Evolutionary conservation across 331 rosid species (phyloP).

Genomic region (Spiraea crenata): DNA sequence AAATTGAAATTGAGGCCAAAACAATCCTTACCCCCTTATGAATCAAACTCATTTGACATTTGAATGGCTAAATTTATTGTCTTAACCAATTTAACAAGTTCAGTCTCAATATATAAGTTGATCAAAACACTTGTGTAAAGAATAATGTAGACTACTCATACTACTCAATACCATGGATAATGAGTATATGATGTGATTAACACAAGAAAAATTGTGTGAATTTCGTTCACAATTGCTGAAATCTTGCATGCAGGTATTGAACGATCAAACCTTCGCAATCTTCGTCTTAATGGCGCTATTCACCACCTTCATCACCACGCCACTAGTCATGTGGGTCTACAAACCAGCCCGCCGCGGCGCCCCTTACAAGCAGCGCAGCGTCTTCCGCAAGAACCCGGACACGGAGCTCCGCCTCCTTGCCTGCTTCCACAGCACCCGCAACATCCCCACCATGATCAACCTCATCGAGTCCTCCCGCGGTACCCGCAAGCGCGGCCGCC

Average conservation of each 20-base stretch:
- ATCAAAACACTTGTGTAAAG: no score
- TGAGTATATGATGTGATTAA: no score
- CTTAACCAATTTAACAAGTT: no score
- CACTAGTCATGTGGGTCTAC: constrained; percentile 58
- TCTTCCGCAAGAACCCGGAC: constrained; percentile 41
- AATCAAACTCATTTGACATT: no score
- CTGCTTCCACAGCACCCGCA: constrained; percentile 68
- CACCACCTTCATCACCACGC: constrained; percentile 84
- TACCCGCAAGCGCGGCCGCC: constrained; percentile 47
- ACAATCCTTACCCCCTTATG: no score
- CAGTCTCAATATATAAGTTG: no score
- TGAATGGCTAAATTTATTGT: no score
- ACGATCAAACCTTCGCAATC: constrained; percentile 79
- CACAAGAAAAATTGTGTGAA: no score
- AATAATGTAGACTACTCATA: no score
- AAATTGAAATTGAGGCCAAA: no score
- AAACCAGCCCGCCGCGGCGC: constrained; percentile 66
- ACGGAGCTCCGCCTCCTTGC: constrained; percentile 60
- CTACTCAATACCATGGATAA: no score
- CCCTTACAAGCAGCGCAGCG: constrained; percentile 52
- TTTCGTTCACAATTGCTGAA: no score
- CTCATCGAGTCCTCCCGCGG: constrained; percentile 68
- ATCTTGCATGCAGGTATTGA: constrained; percentile 46
- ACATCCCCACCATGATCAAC: constrained; percentile 63
- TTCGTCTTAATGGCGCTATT: constrained; percentile 76